A percentile compares a stretch with the other conserved stretches of the same genome.
Evolutionary conservation across 306 rosid species (phyloP).

Genomic region (Rosa multiflora): DNA sequence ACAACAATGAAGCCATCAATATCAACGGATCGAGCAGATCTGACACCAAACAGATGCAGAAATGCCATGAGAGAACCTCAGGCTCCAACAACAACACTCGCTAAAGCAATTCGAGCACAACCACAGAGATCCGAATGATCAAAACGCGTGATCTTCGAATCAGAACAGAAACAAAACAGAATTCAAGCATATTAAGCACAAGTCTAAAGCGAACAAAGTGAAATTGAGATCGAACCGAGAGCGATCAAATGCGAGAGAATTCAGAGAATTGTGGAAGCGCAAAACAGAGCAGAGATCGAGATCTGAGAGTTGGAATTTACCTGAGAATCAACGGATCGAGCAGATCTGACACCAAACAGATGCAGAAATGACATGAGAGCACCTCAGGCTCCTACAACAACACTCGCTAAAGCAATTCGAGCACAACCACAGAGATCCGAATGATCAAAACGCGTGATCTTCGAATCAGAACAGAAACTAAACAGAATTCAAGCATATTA

Average conservation of each 20-base stretch:
- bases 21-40: constrained; percentile 41
- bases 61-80: constrained; percentile 15
- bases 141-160: constrained; percentile 29
- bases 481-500: neutral
- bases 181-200: constrained; percentile 5
- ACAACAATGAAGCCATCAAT: neutral
- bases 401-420: too few species aligned
- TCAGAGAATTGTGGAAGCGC: neutral
- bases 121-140: constrained; percentile 38
- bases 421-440: too few species aligned
- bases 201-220: neutral
- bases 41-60: constrained; percentile 23
- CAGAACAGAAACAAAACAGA: neutral
- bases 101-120: constrained; percentile 8
- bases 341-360: too few species aligned
- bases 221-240: constrained; percentile 16
- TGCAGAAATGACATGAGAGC: too few species aligned
- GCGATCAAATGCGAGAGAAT: neutral
- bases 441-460: constrained; percentile 18
- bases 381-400: too few species aligned
- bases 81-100: neutral
- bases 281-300: constrained; percentile 9
- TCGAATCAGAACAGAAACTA: constrained; percentile 26
- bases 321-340: too few species aligned
- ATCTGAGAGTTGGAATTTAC: constrained; percentile 42